Evolutionary conservation across 352 stramenopile species (phyloP).

Genomic region (Pythium brassicae): DNA sequence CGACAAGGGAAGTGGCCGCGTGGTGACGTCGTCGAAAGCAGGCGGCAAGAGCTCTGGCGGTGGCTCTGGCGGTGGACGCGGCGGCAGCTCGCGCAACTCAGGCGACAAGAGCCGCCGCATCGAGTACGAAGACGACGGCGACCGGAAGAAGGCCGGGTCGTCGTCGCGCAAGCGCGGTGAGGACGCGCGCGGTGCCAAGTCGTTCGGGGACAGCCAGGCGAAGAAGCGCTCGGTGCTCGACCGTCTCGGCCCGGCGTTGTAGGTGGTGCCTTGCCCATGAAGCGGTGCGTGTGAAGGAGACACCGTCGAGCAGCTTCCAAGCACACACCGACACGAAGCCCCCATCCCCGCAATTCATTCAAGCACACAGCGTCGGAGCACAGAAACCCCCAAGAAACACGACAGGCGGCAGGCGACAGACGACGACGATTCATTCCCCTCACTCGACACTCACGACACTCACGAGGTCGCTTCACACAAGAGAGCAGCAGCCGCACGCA

Average conservation of each 20-base stretch:
- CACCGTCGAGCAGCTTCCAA: no score
- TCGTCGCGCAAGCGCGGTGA: constrained; percentile 22
- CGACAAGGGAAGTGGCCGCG: constrained; percentile 28
- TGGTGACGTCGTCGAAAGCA: constrained; percentile 39
- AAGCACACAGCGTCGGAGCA: no score
- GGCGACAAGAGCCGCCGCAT: constrained; percentile 46
- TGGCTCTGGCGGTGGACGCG: constrained; percentile 11
- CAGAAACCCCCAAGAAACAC: no score
- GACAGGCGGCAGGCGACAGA: no score
- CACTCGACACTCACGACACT: no score
- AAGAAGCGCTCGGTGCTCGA: constrained; percentile 86
- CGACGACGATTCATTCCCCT: no score
- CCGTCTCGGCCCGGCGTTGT: constrained; percentile 71
- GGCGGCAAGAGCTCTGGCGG: constrained; percentile 9
- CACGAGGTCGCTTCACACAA: no score
- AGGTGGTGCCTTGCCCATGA: no score
- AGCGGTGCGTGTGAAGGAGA: no score
- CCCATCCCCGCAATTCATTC: no score
- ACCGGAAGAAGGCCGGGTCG: constrained; percentile 17
- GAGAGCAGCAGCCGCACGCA: background rate
- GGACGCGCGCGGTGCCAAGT: constrained; percentile 28
- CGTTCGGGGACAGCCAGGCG: constrained; percentile 45
- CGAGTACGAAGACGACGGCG: constrained; percentile 43
- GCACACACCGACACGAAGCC: background rate
- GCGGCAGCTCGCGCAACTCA: constrained; percentile 16